Base-by-base conservation (phyloP, 257 asterid genomes). In the Haberlea rhodopensis region DNA sequence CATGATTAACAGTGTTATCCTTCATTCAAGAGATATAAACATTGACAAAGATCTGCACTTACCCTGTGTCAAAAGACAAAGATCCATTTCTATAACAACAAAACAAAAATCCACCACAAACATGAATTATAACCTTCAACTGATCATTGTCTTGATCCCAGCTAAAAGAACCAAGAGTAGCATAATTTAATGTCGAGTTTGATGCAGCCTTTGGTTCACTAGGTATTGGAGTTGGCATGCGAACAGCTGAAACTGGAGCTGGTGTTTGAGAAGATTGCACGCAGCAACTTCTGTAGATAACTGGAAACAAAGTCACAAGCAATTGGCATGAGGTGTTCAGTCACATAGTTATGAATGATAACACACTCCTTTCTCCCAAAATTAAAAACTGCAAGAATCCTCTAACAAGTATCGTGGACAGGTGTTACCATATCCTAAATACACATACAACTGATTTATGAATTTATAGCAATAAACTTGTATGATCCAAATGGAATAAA, bases 131-230 rank as follows among this genome's bases (percentile, higher is more conserved):
- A 48, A 91, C 96, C 96, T 89, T 91, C 61, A 87, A 66, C 66
- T 87, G 81, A 75, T 91, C 98, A 71, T 57, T 78, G 46, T 87
- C 90, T 77, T 91, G 96, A 71, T 91, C 96, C 95, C 96, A 91
- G 86, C 98, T 89, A 85, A 91, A 91, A 70, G 96, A 80, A 62
- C 83, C 60, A 53, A 89, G 83, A 11, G 96, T 71, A 9, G 53
- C 70, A 77, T 89, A 91, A 62, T 65, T 80, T 43, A 74, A 53
- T 57, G 53, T 53, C 5, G 80, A 71, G 37, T 21, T 76, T 28
- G 84, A 48, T 23, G 62, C 70, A 19, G 65, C 77, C 66, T 73
- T 84, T 6, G 87, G 67, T 9, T 61, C 75, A 70, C 21, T 77
- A 27, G 83, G 21, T 29, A 62, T 26, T 20, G 71, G 67, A 10